Base-by-base conservation (phyloP, 805 yeast species). In the Saturnispora quitensis region DNA sequence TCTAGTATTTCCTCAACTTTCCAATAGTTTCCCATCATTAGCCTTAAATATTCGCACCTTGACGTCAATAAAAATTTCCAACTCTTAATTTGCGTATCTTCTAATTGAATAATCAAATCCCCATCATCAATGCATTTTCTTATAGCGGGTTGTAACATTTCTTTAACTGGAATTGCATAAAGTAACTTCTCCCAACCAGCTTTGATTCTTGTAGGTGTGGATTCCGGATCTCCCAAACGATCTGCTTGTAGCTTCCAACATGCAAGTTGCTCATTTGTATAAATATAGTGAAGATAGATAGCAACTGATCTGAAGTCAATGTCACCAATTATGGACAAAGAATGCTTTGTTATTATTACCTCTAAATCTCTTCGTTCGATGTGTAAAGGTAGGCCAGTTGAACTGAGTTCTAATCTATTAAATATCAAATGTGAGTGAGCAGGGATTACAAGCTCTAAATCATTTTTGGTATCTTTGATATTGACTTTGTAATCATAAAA, bases 31-130 rank as follows among this genome's bases (percentile, higher is more conserved):
- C 83, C 75, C 35, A 85, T 71, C 2, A 80, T 56, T 0, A 82
- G 73, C 51, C 78, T 82, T 62, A 89, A 87, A 60, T 74, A 86
- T 0, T 78, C 80, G 45, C 82, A 77, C 53, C 95, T 67, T 0
- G 76, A 64, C 4, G 68, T 61, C n/a, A 89, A 60, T 4, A 88
- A 66, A 10, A 72, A 69, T 2, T 82, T 74, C 59, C 80, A 80
- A 6, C 78, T 74, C 4, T 54, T 51, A 0, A 75, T 34, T n/a
- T 64, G 68, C 1, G 78, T 80, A 57, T 79, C 82, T 1, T 65
- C 55, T n/a, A 84, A 62, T 5, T 56, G 56, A 2, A 87, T 64
- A 0, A 58, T 58, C 2, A 78, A 73, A 59, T 82, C 86, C 25
- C 57, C 57, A 9, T 45, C 48, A 6, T 38, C 42, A 20, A 12